These are phyloP conservation scores for Mucor piriformis DNA, from an alignment of 371 early-diverging fungal species.

Conservation along the genomic window DNA sequence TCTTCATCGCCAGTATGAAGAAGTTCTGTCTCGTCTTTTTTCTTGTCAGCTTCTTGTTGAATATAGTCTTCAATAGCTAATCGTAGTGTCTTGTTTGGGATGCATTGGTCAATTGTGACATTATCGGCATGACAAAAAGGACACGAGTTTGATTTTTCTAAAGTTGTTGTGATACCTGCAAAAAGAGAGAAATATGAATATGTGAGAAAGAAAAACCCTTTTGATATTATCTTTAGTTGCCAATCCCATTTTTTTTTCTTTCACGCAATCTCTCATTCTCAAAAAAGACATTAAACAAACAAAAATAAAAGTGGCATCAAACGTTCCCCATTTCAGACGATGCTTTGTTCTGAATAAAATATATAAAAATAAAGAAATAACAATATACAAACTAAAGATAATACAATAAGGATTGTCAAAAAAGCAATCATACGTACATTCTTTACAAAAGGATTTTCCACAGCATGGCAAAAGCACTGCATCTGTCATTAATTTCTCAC, in stretches of 20 bases:
- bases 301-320: not conserved
- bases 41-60: conserved; percentile 26
- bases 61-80: conserved; percentile 33
- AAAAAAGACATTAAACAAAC: conserved; percentile 3
- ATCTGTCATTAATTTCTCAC: conserved; percentile 75
- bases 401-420: conserved; percentile 2
- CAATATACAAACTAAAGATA: conserved; percentile 13
- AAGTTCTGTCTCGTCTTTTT: conserved; percentile 21
- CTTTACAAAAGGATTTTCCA: conserved; percentile 85
- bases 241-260: not conserved
- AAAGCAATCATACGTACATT: conserved; percentile 58
- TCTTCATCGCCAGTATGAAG: conserved; percentile 13
- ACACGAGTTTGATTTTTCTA: conserved; percentile 37
- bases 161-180: conserved; percentile 36
- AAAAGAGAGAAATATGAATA: conserved; percentile 10
- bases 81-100: conserved; percentile 42
- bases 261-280: not conserved
- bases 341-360: conserved; percentile 14
- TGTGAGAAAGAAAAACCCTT: conserved; percentile 3
- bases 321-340: conserved; percentile 7
- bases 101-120: conserved; percentile 29
- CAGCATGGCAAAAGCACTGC: conserved; percentile 89
- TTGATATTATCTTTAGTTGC: conserved; percentile 8
- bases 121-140: conserved; percentile 43
- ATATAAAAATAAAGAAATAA: conserved; percentile 1